Evolutionary conservation across 2,329 filamentous ascomycete species (phyloP).

Genomic region (Colletotrichum destructivum): DNA sequence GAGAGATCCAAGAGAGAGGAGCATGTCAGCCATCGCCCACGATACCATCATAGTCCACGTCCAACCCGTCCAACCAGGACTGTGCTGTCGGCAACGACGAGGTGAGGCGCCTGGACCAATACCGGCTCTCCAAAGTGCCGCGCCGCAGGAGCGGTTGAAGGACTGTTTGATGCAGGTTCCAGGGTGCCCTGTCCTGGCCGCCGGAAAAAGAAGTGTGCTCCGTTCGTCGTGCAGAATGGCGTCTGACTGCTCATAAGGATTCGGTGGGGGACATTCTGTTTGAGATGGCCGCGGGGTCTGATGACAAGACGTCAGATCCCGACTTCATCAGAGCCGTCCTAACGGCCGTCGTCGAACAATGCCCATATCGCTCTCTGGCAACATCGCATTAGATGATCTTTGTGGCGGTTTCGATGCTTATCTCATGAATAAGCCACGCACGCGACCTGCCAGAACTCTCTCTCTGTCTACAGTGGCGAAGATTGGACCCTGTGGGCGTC

Average conservation of each 20-base stretch:
- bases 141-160: slow-evolving; percentile 7
- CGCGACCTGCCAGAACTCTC: neutral
- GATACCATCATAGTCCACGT: neutral
- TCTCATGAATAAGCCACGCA: neutral
- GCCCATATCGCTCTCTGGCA: neutral
- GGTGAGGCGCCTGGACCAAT: neutral
- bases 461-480: neutral
- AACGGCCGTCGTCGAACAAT: neutral
- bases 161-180: neutral
- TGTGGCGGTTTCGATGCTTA: neutral
- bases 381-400: neutral
- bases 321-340: neutral
- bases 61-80: neutral
- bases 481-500: neutral
- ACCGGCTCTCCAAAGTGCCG: neutral
- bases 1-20: neutral
- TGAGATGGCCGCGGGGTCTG: too few species aligned
- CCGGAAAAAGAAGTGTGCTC: slow-evolving; percentile 27
- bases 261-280: neutral
- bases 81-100: neutral
- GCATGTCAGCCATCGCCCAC: neutral
- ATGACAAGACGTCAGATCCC: neutral
- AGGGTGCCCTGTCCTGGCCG: neutral
- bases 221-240: slow-evolving; percentile 5
- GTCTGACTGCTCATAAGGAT: neutral